These are phyloP conservation scores for Blastobotrys muscicola DNA, from an alignment of 805 yeast species.

Conservation along the genomic window DNA sequence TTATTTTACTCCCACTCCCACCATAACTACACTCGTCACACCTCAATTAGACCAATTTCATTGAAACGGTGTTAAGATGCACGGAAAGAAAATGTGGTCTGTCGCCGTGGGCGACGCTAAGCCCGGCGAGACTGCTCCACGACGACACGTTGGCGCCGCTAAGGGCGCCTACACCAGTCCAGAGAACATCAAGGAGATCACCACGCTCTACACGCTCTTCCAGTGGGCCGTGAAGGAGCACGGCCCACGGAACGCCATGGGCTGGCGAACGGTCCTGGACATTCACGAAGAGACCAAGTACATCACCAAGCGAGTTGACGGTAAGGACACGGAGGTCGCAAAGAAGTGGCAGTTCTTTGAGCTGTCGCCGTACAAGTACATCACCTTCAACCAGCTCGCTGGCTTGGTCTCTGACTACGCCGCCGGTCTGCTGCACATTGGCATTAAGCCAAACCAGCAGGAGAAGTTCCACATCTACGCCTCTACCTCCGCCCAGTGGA, in stretches of 20 bases:
- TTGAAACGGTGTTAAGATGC: background rate
- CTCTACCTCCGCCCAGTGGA: constrained; percentile 80
- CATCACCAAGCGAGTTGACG: constrained; percentile 69
- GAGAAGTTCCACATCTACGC: constrained; percentile 79
- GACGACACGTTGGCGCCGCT: constrained; percentile 25
- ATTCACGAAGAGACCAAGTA: constrained; percentile 67
- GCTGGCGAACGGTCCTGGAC: constrained; percentile 68
- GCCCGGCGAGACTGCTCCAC: constrained; percentile 29
- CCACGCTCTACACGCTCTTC: constrained; percentile 62
- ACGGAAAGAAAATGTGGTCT: constrained; percentile 13
- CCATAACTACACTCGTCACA: background rate
- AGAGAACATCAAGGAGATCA: constrained; percentile 42
- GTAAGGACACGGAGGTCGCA: constrained; percentile 58
- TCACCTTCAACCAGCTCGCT: constrained; percentile 50
- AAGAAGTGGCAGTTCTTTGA: constrained; percentile 88
- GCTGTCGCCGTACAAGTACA: constrained; percentile 58
- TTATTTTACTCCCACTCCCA: background rate
- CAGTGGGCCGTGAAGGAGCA: constrained; percentile 51
- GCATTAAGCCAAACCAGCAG: constrained; percentile 50
- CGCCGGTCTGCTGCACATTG: constrained; percentile 66
- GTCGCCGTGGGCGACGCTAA: constrained; percentile 27
- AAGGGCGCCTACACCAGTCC: constrained; percentile 49
- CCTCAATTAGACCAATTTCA: background rate
- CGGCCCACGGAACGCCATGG: constrained; percentile 51
- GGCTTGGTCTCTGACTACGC: constrained; percentile 46